Conservation (phyloP, 768 basidiomycete species). For the Tylopilus subfusipes region DNA sequence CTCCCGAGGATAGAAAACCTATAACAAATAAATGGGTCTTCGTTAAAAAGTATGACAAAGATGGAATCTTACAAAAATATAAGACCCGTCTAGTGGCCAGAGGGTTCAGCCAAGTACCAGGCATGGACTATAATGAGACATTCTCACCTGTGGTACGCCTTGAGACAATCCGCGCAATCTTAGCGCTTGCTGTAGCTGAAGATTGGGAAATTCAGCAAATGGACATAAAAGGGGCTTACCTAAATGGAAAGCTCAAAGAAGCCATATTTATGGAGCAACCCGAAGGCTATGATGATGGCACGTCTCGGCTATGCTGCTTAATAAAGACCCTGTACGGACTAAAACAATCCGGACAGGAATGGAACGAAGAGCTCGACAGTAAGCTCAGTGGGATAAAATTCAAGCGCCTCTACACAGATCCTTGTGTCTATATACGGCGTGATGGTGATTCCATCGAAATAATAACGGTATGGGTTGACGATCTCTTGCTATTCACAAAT, state of each 20-base stretch:
- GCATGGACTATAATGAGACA: background rate
- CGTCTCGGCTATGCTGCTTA: background rate
- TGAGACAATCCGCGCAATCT: background rate
- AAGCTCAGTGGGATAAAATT: background rate
- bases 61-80: background rate
- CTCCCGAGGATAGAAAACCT: slow-evolving; percentile 22
- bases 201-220: slow-evolving; percentile 5
- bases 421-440: background rate
- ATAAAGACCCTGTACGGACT: background rate
- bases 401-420: background rate
- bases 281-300: background rate
- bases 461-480: background rate
- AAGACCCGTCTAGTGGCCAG: background rate
- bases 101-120: background rate
- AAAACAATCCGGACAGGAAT: background rate
- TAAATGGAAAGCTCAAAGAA: background rate
- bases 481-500: background rate
- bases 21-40: slow-evolving; percentile 33
- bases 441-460: background rate
- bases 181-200: background rate
- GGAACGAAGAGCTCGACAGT: background rate
- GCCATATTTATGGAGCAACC: background rate
- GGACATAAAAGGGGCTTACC: background rate
- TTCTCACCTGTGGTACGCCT: background rate
- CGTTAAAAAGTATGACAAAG: background rate